Base-by-base conservation (phyloP, 2,329 filamentous ascomycete species). In the Capronia epimyces region DNA sequence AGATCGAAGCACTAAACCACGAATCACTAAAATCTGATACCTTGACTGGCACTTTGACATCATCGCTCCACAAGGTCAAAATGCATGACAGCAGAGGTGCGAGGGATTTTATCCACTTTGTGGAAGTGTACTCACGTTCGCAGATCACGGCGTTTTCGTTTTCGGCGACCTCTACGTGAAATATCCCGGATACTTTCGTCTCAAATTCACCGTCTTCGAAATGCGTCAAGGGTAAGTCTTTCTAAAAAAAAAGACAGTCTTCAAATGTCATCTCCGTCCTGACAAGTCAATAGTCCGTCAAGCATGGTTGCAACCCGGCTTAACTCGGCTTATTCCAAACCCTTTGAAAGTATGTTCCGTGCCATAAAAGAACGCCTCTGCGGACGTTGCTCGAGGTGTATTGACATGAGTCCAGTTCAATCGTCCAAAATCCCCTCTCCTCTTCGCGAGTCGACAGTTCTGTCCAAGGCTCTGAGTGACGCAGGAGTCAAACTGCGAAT, bases 101-200 rank as follows among this genome's bases (percentile, higher is more conserved):
- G 16, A 15, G n/a, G 12, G 8, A 5, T n/a, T 13, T 4, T 18
- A 2, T 25, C 21, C 25, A 15, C 15, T 3, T 16, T 27, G 20
- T 24, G 21, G 9, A 25, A 18, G 9, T 40, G 27, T 37, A 25
- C 21, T 25, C 10, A 29, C 20, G 13, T 9, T 21, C 44, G n/a
- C 53, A 71, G 87, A 93, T 67, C 86, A 86, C 9, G 88, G 84
- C 1, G 94, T 89, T 70, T 95, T 95, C 63, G 84, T 95, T n/a
- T 95, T 94, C 67, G 86, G 86, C 3, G 89, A 95, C 67, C 74
- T 95, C 18, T 93, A 87, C 0, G 82, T 91, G 53, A 85, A 85
- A 64, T 74, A 82, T 20, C 80, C 86, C 61, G 89, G 89, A 24
- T 75, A 74, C 16, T 91, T 83, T 64, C 77, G 83, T 29, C 75